A percentile compares a stretch with the other conserved stretches of the same genome.
Evolutionary conservation across 2,329 filamentous ascomycete genomes (phyloP).

Genomic region (Fusarium sarcochroum): DNA sequence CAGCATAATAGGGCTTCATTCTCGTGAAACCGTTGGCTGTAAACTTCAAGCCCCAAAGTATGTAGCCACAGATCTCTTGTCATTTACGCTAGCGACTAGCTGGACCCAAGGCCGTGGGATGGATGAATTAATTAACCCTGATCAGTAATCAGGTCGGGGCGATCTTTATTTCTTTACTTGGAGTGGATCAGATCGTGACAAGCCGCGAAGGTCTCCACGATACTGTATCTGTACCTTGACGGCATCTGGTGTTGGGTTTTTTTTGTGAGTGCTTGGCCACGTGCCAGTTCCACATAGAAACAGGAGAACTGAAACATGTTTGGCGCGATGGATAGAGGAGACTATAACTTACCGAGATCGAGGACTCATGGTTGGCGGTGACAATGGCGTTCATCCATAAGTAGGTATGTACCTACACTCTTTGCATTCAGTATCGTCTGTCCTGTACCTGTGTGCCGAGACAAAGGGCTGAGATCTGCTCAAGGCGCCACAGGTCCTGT

Average conservation of each 20-base stretch:
- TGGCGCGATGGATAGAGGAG: constrained; percentile 2
- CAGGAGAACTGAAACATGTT: neutral
- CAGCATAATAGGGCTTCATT: too few relatives aligned
- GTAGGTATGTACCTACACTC: too few relatives aligned
- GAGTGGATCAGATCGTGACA: constrained; percentile 6
- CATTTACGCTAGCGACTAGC: neutral
- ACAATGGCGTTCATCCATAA: constrained; percentile 1
- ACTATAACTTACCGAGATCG: neutral
- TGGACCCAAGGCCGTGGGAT: neutral
- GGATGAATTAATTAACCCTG: neutral
- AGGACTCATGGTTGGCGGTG: neutral
- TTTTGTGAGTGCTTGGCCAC: constrained; percentile 9
- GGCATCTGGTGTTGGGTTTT: neutral
- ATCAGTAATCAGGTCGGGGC: constrained; percentile 23
- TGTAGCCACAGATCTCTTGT: neutral
- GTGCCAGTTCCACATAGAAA: neutral
- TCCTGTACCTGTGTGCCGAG: too few relatives aligned
- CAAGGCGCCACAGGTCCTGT: neutral
- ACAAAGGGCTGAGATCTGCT: too few relatives aligned
- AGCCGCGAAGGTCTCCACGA: neutral
- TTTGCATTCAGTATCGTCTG: neutral
- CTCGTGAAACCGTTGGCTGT: neutral
- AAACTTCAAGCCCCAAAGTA: neutral
- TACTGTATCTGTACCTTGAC: neutral
- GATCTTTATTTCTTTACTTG: constrained; percentile 2